Percentiles rank a stretch among this genome's conserved stretches.
Conservation (phyloP, 2,329 filamentous ascomycete species). For the Myriosclerotinia scirpicola region DNA sequence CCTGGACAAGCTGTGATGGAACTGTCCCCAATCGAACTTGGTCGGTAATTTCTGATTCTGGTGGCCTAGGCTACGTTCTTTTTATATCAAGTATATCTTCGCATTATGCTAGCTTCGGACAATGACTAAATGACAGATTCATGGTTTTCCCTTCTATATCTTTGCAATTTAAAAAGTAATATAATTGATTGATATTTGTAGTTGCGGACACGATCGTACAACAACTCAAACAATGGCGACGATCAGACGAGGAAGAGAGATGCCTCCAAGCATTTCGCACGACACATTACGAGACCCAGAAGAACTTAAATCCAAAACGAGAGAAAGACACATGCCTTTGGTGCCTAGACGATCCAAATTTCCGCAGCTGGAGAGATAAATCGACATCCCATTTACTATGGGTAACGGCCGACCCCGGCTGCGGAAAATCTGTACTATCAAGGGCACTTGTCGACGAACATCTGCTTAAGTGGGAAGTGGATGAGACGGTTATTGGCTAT, state of each 20-base stretch:
- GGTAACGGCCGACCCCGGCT: constrained; percentile 21
- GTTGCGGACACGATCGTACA: constrained; percentile 5
- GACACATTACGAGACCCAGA: constrained; percentile 7
- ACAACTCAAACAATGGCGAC: constrained; percentile 9
- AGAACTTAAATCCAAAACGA: constrained; percentile 14
- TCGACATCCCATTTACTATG: constrained; percentile 15
- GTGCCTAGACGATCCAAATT: constrained; percentile 8
- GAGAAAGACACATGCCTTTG: constrained; percentile 14
- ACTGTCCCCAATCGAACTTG: constrained; percentile 11
- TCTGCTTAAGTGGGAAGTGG: constrained; percentile 2
- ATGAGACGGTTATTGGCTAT: constrained; percentile 18
- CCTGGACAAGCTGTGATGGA: constrained; percentile 11
- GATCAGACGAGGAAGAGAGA: constrained; percentile 10
- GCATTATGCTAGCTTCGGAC: neutral
- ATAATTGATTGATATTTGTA: constrained; percentile 3
- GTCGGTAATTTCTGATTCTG: neutral
- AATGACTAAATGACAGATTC: neutral
- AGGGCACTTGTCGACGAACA: constrained; percentile 16
- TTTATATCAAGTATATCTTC: neutral
- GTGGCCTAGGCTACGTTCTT: neutral
- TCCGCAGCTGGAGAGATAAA: constrained; percentile 15
- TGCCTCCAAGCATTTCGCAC: constrained; percentile 6
- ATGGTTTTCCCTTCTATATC: neutral
- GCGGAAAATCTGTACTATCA: constrained; percentile 23
- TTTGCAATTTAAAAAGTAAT: neutral